Base-by-base conservation (phyloP, 2,329 filamentous ascomycete genomes). In the Fusarium transvaalense region DNA sequence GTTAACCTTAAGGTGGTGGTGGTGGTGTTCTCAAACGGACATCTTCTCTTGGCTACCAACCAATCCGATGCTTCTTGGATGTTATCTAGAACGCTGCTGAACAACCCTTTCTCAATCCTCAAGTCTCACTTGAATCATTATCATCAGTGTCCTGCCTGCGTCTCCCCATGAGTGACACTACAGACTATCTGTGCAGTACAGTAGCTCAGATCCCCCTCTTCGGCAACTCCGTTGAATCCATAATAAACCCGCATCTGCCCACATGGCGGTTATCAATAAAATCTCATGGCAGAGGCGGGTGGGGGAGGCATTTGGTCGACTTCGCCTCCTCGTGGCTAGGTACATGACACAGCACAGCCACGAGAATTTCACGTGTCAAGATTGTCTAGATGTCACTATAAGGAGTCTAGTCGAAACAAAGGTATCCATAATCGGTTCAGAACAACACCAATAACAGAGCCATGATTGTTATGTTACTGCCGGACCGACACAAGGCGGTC, bases 311-410 rank as follows among this genome's bases (percentile, higher is more conserved):
- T 50, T 35, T 19, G 21, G 25, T 45, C 39, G 34, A 31, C 21
- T 43, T 61, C 27, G 60, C 64, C 64, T 64, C 64, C 64, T 59
- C 53, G 39, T 67, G 58, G 64, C 54, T 37, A 50, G 37, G 32
- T 51, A 43, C 32, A 45, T 55, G 39, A 65, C 53, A 68, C 46
- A 48, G 31, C 46, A 48, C 59, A 52, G 60, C 64, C 65, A 68
- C 64, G 64, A 35, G 46, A 48, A 68, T 42, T 65, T 68, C 65
- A 68, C 64, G 64, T 68, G 64, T 48, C 48, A 39, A 47, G 29
- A 35, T n/a, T 14, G 39, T 17, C 29, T 19, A 14, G 45, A 23
- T 23, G 39, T 50, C 34, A 42, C 35, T 27, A 21, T 51, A 48
- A 29, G 25, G 31, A 51, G 13, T 27, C 32, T 45, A 39, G 58